Percentiles rank a stretch among this genome's conserved stretches.
These are phyloP conservation scores for Ascochyta clinopodiicola DNA, from an alignment of 2,329 filamentous ascomycete species.

Conservation along the genomic window DNA sequence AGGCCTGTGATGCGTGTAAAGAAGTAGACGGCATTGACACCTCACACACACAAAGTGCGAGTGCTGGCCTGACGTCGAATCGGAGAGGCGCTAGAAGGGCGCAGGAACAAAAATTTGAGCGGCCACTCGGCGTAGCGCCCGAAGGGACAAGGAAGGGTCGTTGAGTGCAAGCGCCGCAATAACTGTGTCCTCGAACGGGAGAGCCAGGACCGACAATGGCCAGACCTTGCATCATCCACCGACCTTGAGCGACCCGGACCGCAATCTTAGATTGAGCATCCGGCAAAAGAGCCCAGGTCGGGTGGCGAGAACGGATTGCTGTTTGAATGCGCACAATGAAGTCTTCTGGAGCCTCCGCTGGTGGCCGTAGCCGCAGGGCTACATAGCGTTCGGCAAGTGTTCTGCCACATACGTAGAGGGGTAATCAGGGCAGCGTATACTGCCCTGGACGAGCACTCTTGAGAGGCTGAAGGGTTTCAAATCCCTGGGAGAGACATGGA, in stretches of 20 bases:
- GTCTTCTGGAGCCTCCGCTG: conserved; percentile 22
- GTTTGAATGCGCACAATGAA: not conserved
- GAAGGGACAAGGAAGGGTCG: conserved; percentile 9
- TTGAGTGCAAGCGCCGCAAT: conserved; percentile 3
- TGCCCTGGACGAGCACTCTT: not conserved
- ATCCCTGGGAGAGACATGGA: not conserved
- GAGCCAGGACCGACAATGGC: not conserved
- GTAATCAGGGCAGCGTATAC: not conserved
- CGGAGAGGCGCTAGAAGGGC: conserved; percentile 12
- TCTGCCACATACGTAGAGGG: conserved; percentile 6
- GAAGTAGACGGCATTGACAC: not conserved
- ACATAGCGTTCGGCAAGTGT: conserved; percentile 5
- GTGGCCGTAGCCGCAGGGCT: conserved; percentile 26
- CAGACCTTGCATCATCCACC: conserved; percentile 4
- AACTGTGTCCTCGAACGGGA: not conserved
- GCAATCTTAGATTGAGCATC: not conserved
- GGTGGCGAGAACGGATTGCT: not conserved
- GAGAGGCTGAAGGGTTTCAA: not conserved
- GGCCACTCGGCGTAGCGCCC: conserved; percentile 9
- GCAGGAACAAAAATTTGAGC: conserved; percentile 9
- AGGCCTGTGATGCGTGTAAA: too few relatives aligned
- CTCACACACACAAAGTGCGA: not conserved
- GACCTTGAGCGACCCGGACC: conserved; percentile 2
- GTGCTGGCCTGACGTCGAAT: conserved; percentile 3
- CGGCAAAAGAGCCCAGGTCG: not conserved